phyloP scores from a whole-genome alignment of 2,329 filamentous ascomycete genomes.

The Exophiala sp. region DNA sequence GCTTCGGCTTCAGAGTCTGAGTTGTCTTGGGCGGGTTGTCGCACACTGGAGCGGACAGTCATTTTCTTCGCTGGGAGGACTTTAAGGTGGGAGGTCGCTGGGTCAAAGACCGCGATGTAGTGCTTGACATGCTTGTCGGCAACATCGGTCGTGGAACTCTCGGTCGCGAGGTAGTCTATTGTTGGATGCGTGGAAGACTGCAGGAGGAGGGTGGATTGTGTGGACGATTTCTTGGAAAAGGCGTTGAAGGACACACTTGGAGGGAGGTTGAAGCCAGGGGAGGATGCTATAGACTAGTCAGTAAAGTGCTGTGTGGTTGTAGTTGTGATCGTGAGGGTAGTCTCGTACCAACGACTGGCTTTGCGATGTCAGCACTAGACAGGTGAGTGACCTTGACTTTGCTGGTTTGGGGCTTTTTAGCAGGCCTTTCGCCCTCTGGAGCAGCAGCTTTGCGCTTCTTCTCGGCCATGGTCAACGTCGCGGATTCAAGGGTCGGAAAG shows the following conservation, averaged over 20 bases:
- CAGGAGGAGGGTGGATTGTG: constrained; percentile 51
- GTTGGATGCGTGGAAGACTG: constrained; percentile 60
- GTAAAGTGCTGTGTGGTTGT: background rate
- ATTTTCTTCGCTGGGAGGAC: constrained; percentile 54
- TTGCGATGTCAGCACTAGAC: constrained; percentile 15
- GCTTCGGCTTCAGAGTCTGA: constrained; percentile 20
- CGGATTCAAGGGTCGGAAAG: no score
- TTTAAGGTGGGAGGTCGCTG: constrained; percentile 50
- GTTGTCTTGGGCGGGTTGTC: constrained; percentile 29
- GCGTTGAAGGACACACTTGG: constrained; percentile 19
- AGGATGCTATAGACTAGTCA: constrained; percentile 24
- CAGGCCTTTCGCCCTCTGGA: constrained; percentile 11
- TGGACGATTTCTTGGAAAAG: constrained; percentile 18
- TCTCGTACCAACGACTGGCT: constrained; percentile 27
- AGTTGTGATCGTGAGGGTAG: background rate
- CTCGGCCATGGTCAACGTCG: constrained; percentile 25
- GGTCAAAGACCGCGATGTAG: constrained; percentile 61
- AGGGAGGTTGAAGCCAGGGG: constrained; percentile 30
- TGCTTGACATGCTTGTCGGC: constrained; percentile 55
- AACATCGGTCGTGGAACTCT: constrained; percentile 42
- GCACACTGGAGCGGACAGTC: constrained; percentile 50
- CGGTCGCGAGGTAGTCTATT: constrained; percentile 57
- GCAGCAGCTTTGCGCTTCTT: constrained; percentile 27
- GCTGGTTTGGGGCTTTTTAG: constrained; percentile 23
- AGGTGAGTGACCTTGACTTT: constrained; percentile 25